These are phyloP conservation scores for Curvularia sp. DNA, from an alignment of 2,329 filamentous ascomycete species.

Conservation along the genomic window DNA sequence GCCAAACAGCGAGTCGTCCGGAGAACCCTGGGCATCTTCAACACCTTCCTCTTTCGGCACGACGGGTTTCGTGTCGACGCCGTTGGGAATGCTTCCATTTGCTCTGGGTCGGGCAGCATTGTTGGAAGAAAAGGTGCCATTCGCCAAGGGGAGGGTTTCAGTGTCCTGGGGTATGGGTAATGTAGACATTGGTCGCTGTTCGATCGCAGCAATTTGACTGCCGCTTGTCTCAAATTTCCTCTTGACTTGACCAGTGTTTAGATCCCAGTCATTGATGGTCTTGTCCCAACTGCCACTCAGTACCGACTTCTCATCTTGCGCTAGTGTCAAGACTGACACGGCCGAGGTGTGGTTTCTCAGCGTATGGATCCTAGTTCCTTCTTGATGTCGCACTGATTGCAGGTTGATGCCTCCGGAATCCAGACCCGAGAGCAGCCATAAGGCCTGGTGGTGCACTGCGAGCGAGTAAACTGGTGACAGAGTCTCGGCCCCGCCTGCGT, in stretches of 20 bases:
- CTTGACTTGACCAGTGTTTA: conserved; percentile 81
- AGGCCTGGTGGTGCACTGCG: conserved; percentile 84
- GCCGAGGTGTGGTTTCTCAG: conserved; percentile 87
- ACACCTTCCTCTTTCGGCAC: conserved; percentile 49
- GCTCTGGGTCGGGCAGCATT: conserved; percentile 65
- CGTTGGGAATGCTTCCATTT: conserved; percentile 61
- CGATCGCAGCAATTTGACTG: conserved; percentile 86
- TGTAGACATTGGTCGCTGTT: conserved; percentile 79
- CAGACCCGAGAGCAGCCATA: conserved; percentile 90
- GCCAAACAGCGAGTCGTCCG: conserved; percentile 82
- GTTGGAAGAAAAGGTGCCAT: conserved; percentile 78
- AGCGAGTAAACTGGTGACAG: conserved; percentile 95
- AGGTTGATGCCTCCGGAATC: conserved; percentile 93
- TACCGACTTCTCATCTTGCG: conserved; percentile 84
- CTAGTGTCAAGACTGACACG: conserved; percentile 83
- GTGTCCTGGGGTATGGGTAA: conserved; percentile 78
- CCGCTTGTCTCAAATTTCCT: conserved; percentile 79
- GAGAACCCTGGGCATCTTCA: conserved; percentile 68
- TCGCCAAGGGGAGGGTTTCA: conserved; percentile 59
- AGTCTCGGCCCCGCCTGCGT: conserved; percentile 60
- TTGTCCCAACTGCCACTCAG: conserved; percentile 98
- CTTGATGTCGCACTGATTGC: conserved; percentile 91
- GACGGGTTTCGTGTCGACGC: conserved; percentile 37
- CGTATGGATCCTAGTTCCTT: conserved; percentile 85
- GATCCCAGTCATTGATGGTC: conserved; percentile 89